Base-by-base conservation (phyloP, 148 eudicot genomes). In the Vaccinium myrtillus region DNA sequence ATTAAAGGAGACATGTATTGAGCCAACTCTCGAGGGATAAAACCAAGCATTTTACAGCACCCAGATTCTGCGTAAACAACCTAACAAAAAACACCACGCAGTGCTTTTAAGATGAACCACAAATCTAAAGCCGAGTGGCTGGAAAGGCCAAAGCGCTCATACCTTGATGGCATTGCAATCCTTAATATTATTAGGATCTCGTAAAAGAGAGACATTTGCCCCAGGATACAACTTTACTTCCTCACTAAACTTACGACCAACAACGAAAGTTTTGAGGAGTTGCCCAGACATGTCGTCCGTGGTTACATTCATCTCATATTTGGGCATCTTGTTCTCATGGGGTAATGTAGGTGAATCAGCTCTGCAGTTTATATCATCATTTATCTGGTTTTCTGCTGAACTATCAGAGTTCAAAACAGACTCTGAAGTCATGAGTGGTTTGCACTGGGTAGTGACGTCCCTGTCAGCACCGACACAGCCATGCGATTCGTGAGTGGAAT, bases 111-210 rank as follows among this genome's bases (percentile, higher is more conserved):
- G 82, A 78, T 75, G 67, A 67, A 83, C 12, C 8, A 77, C 50
- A 53, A 30, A 82, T 53, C 48, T 12, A 23, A 74, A 25, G 32
- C 18, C 36, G 75, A 81, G 7, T 46, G 84, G 36, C 76, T 51
- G 49, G 21, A 21, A 76, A 85, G 81, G 81, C 32, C 55, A 81
- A 58, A 79, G 77, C 21, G 32, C 81, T 82, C 48, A 63, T 82
- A 96, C 99, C 97, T 94, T 94, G 81, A 96, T 87, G 76, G 99
- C 99, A 91, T 96, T 94, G 77, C 87, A 90, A 89, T 96, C 99
- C 85, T 93, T 96, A 19, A 85, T 80, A 81, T 96, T 96, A 77
- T 67, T 81, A 73, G 94, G 92, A 96, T 86, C 74, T 69, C 74
- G 13, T 36, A 69, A 69, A 27, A 69, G 74, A 69, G 74, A 25